These are phyloP conservation scores for Corylus americana DNA, from an alignment of 306 rosid species.

Conservation along the genomic window DNA sequence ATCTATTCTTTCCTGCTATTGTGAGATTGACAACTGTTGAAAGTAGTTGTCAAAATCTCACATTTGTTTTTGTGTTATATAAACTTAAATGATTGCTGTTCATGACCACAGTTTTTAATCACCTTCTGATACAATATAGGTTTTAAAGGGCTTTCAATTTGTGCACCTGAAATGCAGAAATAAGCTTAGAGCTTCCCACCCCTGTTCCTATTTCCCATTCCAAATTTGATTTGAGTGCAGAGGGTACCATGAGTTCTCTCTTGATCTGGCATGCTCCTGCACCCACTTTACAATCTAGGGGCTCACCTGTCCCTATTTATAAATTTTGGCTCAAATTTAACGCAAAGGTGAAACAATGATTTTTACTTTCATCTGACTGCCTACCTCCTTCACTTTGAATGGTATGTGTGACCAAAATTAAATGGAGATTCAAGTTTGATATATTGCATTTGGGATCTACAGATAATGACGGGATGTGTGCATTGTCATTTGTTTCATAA, in stretches of 20 bases:
- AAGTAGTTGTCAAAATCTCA: background rate
- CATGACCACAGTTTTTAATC: background rate
- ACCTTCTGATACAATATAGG: background rate
- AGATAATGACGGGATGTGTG: background rate
- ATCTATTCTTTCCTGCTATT: background rate
- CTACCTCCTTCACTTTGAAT: background rate
- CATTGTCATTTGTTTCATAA: background rate
- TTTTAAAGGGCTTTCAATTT: background rate
- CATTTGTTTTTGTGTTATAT: background rate
- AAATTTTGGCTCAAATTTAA: background rate
- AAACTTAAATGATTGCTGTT: background rate
- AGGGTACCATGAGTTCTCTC: background rate
- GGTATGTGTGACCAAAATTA: background rate
- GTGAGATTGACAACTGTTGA: background rate
- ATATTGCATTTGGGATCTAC: background rate
- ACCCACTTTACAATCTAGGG: background rate
- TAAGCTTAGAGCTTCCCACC: background rate
- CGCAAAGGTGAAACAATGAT: background rate
- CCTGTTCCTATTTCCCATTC: background rate
- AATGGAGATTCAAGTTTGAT: background rate
- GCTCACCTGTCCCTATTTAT: background rate
- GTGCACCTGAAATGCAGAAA: background rate
- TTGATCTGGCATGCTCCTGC: background rate
- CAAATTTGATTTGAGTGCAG: no score
- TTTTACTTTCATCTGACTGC: background rate